These are phyloP conservation scores for Perkinsus chesapeaki DNA, from an alignment of 169 alveolate genomes.

Conservation along the genomic window DNA sequence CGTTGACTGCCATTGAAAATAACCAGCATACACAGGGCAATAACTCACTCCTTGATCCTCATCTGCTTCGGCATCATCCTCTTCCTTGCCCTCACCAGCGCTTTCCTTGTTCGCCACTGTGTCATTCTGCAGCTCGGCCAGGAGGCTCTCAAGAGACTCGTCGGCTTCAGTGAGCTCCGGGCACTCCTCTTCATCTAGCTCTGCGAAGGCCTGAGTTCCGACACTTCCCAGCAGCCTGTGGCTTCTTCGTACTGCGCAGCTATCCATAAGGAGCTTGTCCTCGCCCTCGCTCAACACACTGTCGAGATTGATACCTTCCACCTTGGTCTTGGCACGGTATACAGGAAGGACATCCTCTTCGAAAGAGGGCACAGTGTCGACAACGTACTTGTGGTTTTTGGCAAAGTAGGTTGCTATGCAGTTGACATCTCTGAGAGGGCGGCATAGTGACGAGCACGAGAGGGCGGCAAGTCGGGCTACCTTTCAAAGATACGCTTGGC, in stretches of 20 bases:
- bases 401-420: slow-evolving; percentile 80
- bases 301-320: not conserved
- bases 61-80: not conserved
- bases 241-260: not conserved
- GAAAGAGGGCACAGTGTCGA: not conserved
- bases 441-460: not conserved
- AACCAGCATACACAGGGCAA: not conserved
- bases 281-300: not conserved
- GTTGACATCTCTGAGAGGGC: slow-evolving; percentile 78
- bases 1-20: not conserved
- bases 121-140: not conserved
- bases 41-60: not conserved
- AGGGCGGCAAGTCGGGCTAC: not conserved
- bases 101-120: not conserved
- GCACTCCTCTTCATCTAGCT: not conserved
- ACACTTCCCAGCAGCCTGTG: not conserved
- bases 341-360: not conserved
- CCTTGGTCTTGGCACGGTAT: not conserved
- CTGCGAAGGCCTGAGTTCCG: not conserved
- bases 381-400: slow-evolving; percentile 41
- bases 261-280: not conserved
- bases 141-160: not conserved
- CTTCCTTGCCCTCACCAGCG: not conserved
- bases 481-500: slow-evolving; percentile 82
- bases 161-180: not conserved